Percentiles rank a stretch among this genome's conserved stretches.
phyloP scores from a whole-genome alignment of 148 eudicot genomes.

The Euryodendron excelsum region DNA sequence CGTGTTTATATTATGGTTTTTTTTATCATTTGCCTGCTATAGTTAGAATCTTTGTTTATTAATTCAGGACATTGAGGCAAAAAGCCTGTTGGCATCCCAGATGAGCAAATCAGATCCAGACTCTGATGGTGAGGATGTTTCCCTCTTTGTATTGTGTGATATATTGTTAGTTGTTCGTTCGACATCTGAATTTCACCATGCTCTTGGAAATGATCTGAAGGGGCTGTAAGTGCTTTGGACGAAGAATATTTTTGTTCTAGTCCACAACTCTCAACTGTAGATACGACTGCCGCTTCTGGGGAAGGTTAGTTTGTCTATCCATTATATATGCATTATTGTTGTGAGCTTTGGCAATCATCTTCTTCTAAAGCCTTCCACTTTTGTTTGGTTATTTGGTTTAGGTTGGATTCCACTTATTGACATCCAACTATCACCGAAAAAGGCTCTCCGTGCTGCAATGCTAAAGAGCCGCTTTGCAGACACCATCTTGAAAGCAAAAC shows the following conservation, averaged over 20 bases:
- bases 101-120: conserved; percentile 33
- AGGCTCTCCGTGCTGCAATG: conserved; percentile 79
- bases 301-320: conserved; percentile 38
- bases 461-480: conserved; percentile 77
- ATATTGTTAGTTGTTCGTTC: background rate
- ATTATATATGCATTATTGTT: background rate
- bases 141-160: conserved; percentile 12
- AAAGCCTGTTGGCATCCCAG: conserved; percentile 17
- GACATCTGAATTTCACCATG: background rate
- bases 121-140: conserved; percentile 36
- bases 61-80: conserved; percentile 21
- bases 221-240: conserved; percentile 38
- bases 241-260: conserved; percentile 30
- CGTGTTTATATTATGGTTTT: background rate
- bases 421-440: conserved; percentile 54
- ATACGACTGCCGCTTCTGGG: conserved; percentile 21
- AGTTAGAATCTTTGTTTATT: background rate
- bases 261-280: conserved; percentile 19
- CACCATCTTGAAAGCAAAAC: conserved; percentile 67
- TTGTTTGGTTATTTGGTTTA: conserved; percentile 17
- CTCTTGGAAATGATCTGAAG: conserved; percentile 29
- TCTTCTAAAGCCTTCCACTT: background rate
- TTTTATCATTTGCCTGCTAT: background rate
- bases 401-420: conserved; percentile 40
- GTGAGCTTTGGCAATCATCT: background rate